phyloP scores from a whole-genome alignment of 495 filamentous ascomycete species.

The Penicillium dipodomyicola region DNA sequence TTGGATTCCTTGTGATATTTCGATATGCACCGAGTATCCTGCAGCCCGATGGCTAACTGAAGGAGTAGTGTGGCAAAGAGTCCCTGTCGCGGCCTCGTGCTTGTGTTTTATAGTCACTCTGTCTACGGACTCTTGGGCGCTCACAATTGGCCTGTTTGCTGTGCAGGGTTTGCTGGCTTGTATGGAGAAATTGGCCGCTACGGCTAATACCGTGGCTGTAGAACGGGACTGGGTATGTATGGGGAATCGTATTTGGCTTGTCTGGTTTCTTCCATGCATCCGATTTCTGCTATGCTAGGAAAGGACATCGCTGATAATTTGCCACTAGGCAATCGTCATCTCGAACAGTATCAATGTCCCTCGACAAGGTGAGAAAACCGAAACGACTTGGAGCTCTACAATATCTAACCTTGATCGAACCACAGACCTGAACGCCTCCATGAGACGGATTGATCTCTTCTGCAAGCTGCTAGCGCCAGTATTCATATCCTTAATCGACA shows the following conservation, averaged over 20 bases:
- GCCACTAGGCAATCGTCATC: not conserved
- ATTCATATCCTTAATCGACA: conserved; percentile 52
- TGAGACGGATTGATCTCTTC: conserved; percentile 69
- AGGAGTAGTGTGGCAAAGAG: conserved; percentile 37
- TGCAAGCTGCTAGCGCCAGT: conserved; percentile 69
- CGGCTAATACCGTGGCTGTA: conserved; percentile 59
- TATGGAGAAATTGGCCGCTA: conserved; percentile 53
- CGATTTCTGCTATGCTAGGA: not conserved
- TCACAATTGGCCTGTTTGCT: conserved; percentile 39
- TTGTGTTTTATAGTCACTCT: conserved; percentile 30
- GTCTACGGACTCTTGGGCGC: conserved; percentile 6
- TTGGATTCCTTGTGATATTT: not conserved
- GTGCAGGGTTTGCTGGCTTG: conserved; percentile 51
- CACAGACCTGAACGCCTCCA: conserved; percentile 55
- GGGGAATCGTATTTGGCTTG: not conserved
- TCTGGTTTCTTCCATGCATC: not conserved
- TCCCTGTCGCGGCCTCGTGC: conserved; percentile 41
- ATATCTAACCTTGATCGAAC: not conserved
- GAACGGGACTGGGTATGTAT: conserved; percentile 64
- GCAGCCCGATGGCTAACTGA: not conserved
- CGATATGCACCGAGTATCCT: not conserved
- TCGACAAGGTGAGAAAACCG: not conserved
- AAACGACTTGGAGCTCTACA: not conserved
- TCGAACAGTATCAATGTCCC: not conserved
- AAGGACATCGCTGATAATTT: not conserved